Evolutionary conservation across 140 eudicot genomes (phyloP).

Genomic region (Stevia rebaudiana): DNA sequence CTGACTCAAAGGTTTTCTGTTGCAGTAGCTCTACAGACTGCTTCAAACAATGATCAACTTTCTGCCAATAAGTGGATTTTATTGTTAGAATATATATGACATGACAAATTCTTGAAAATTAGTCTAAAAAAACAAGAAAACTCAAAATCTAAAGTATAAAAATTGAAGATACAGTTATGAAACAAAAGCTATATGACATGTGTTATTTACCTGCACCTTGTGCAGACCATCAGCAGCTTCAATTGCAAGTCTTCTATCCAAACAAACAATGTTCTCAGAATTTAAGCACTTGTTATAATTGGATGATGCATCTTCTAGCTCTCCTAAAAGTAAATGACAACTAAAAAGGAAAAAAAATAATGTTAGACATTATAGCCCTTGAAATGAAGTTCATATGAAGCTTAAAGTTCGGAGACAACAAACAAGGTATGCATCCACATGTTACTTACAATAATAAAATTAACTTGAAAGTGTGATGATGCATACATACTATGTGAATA

Average conservation of each 20-base stretch:
- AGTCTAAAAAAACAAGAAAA: not conserved
- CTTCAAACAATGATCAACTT: constrained; percentile 40
- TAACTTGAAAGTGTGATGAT: not conserved
- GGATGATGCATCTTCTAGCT: constrained; percentile 54
- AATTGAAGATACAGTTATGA: not conserved
- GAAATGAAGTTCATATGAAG: not conserved
- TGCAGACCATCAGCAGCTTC: constrained; percentile 93
- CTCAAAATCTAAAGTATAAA: constrained; percentile 7
- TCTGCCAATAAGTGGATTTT: constrained; percentile 43
- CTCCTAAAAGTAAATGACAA: constrained; percentile 76
- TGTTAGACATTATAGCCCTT: constrained; percentile 6
- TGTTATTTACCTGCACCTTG: constrained; percentile 59
- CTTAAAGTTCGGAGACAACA: constrained; percentile 7
- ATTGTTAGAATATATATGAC: constrained; percentile 14
- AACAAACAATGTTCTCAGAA: constrained; percentile 37
- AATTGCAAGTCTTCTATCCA: constrained; percentile 71
- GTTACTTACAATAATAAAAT: not conserved
- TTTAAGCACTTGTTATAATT: constrained; percentile 54
- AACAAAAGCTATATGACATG: not conserved
- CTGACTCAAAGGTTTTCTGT: constrained; percentile 57
- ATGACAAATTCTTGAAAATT: not conserved
- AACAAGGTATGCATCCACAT: not conserved
- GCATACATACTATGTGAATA: not conserved
- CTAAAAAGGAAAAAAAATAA: constrained; percentile 33
- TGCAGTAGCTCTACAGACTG: constrained; percentile 60